Percentiles rank a stretch among this genome's conserved stretches.
These are phyloP conservation scores for Umbellularia californica DNA, from an alignment of 164 flowering plant genomes.

Conservation along the genomic window DNA sequence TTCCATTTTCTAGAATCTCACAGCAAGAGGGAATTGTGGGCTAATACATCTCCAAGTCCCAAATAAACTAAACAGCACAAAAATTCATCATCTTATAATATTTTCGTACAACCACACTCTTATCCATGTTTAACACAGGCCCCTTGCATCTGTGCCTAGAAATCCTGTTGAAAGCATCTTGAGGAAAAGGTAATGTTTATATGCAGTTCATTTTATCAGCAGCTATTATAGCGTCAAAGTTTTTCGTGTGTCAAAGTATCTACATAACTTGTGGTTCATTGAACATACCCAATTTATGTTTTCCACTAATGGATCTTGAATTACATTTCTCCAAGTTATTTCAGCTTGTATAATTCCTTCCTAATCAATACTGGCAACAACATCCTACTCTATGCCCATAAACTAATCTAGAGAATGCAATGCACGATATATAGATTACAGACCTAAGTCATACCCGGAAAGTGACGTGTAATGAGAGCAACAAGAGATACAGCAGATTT, in stretches of 20 bases:
- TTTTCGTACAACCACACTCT: too few relatives aligned
- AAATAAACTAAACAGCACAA: too few relatives aligned
- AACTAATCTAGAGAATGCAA: neutral
- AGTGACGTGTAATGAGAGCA: conserved; percentile 63
- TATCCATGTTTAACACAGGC: too few relatives aligned
- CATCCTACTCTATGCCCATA: neutral
- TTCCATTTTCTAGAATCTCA: too few relatives aligned
- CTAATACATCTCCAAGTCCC: too few relatives aligned
- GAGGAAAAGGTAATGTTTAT: too few relatives aligned
- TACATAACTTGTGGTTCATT: neutral
- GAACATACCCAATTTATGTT: neutral
- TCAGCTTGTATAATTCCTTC: neutral
- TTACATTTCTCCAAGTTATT: neutral
- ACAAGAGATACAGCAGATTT: conserved; percentile 88
- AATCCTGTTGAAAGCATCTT: too few relatives aligned
- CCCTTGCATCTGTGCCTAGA: too few relatives aligned
- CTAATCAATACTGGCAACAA: neutral
- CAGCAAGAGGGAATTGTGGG: too few relatives aligned
- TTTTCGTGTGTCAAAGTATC: neutral
- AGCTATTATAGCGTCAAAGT: too few relatives aligned
- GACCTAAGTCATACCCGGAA: conserved; percentile 56
- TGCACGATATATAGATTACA: neutral
- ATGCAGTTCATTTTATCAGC: too few relatives aligned
- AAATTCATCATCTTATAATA: too few relatives aligned
- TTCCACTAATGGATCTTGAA: neutral